Percentiles rank a stretch among this genome's conserved stretches.
Evolutionary conservation across 2,329 filamentous ascomycete species (phyloP).

Genomic region (Scedosporium aurantiacum): DNA sequence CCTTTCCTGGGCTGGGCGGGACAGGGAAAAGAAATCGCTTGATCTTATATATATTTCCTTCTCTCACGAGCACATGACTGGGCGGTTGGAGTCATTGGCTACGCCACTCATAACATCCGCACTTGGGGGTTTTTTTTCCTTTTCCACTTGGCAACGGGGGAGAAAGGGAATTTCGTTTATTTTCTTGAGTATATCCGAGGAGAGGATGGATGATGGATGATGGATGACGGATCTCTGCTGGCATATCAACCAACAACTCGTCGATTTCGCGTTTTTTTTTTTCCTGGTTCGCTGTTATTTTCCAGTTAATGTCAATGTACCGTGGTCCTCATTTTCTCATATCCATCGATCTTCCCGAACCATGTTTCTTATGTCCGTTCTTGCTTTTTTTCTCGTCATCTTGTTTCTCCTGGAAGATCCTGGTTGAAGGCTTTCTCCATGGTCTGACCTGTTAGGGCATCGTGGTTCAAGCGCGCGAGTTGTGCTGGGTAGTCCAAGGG

Average conservation of each 20-base stretch:
- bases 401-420: too few relatives aligned
- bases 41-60: slow-evolving; percentile 19
- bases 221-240: neutral
- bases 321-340: neutral
- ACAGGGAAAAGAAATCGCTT: slow-evolving; percentile 1
- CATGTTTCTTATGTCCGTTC: too few relatives aligned
- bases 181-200: neutral
- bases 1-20: slow-evolving; percentile 5
- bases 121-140: neutral
- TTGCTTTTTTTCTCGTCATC: too few relatives aligned
- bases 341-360: neutral
- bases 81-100: slow-evolving; percentile 5
- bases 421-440: too few relatives aligned
- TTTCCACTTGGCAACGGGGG: neutral
- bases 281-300: neutral
- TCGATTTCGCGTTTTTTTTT: neutral
- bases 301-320: neutral
- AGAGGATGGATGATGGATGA: neutral
- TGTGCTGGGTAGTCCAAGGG: too few relatives aligned
- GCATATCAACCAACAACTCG: neutral
- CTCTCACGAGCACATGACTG: slow-evolving; percentile 24
- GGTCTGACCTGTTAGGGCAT: too few relatives aligned
- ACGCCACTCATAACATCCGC: neutral
- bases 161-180: neutral
- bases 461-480: too few relatives aligned